phyloP scores from a whole-genome alignment of 768 basidiomycete species.

The button mushroom (Agaricus bisporus) region DNA sequence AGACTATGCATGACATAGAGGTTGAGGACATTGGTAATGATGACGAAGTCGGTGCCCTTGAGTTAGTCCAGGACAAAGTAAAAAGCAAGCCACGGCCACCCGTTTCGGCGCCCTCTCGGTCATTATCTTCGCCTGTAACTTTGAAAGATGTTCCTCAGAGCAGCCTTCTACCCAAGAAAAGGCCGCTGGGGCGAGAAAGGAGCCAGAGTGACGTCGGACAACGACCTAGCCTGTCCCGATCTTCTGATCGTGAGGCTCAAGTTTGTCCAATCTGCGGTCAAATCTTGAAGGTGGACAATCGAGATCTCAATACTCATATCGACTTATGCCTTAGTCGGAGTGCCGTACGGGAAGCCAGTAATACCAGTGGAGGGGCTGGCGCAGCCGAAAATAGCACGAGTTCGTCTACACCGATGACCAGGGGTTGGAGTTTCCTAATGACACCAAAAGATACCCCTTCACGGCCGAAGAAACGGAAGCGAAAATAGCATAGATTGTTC shows the following conservation, averaged over 20 bases:
- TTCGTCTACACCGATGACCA: neutral
- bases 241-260: conserved; percentile 23
- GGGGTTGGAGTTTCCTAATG: conserved; percentile 1
- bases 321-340: conserved; percentile 83
- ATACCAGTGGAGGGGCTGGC: conserved; percentile 23
- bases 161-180: neutral
- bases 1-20: conserved; percentile 24
- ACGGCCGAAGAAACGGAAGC: neutral
- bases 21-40: conserved; percentile 15
- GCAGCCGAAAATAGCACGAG: neutral
- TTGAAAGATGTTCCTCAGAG: neutral
- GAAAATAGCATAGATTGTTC: neutral
- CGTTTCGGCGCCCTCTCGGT: conserved; percentile 20
- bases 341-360: conserved; percentile 69
- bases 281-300: conserved; percentile 62
- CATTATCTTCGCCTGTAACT: neutral
- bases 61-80: neutral
- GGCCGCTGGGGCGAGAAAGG: conserved; percentile 10
- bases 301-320: conserved; percentile 78
- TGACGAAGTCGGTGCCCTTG: conserved; percentile 12
- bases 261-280: conserved; percentile 71
- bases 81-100: conserved; percentile 16
- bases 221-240: conserved; percentile 4
- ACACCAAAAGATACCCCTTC: neutral
- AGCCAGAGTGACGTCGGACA: conserved; percentile 18